These are phyloP conservation scores for Sanghuangporus sanghuang DNA, from an alignment of 1,284 basidiomycete genomes.

Conservation along the genomic window DNA sequence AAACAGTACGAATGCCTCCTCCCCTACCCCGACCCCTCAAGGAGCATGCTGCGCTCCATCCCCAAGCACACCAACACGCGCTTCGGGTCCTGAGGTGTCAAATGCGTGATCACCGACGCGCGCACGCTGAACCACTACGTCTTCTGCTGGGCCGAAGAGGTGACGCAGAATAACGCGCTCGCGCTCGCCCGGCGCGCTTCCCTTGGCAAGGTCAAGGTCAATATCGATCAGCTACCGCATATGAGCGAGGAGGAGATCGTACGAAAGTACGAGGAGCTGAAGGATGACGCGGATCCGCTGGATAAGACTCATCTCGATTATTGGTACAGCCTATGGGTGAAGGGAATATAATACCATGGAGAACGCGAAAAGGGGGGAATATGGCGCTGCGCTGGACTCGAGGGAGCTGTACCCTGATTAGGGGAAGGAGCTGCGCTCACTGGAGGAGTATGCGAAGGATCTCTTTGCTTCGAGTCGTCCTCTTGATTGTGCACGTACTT, in stretches of 20 bases:
- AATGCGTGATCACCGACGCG: constrained; percentile 4
- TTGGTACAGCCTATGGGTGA: not conserved
- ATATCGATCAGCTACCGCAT: not conserved
- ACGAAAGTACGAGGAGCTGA: not conserved
- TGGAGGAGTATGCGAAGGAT: constrained; percentile 3
- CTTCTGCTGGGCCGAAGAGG: constrained; percentile 25
- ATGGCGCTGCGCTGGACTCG: constrained; percentile 10
- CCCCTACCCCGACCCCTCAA: not conserved
- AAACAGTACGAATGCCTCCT: not conserved
- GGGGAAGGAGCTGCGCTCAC: not conserved
- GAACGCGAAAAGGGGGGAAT: constrained; percentile 12
- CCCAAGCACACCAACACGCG: not conserved
- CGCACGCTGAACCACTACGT: constrained; percentile 25
- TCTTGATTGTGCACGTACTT: no score
- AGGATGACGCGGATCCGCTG: not conserved
- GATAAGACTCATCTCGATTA: constrained; percentile 5
- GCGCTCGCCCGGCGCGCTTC: not conserved
- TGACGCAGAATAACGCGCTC: constrained; percentile 14
- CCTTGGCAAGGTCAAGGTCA: not conserved
- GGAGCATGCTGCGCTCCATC: not conserved
- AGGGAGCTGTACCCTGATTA: constrained; percentile 7
- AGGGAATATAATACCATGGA: constrained; percentile 12
- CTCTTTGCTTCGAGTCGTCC: not conserved
- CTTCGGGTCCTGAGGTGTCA: constrained; percentile 7
- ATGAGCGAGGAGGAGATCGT: not conserved